Percentiles rank a stretch among this genome's conserved stretches.
Evolutionary conservation across 768 basidiomycete species (phyloP).

Genomic region (Kockovaella imperatae): DNA sequence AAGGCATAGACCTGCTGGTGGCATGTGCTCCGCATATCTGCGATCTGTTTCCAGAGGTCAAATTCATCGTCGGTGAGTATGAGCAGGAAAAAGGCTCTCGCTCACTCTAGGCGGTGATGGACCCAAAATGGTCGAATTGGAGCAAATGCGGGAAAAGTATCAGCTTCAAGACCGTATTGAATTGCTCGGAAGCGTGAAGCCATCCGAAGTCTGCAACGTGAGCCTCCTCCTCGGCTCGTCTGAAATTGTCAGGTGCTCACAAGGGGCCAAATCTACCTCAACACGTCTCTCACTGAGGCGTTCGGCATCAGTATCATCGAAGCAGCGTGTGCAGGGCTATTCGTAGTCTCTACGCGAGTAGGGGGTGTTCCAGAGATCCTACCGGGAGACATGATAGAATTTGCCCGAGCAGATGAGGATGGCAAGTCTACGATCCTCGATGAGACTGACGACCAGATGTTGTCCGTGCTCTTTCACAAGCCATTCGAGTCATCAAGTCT

Average conservation of each 20-base stretch:
- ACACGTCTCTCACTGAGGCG: constrained; percentile 89
- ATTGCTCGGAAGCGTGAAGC: constrained; percentile 71
- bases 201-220: constrained; percentile 74
- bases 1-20: constrained; percentile 91
- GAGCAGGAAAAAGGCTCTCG: constrained; percentile 46
- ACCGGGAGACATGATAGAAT: constrained; percentile 89
- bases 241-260: constrained; percentile 58
- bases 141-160: constrained; percentile 91
- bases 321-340: constrained; percentile 87
- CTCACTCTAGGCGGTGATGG: constrained; percentile 70
- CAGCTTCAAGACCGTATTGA: constrained; percentile 85
- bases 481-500: constrained; percentile 59
- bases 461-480: constrained; percentile 70
- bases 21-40: constrained; percentile 88
- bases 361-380: constrained; percentile 94
- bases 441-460: constrained; percentile 55
- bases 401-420: constrained; percentile 86
- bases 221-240: constrained; percentile 26
- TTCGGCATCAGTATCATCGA: constrained; percentile 98
- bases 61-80: constrained; percentile 61
- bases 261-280: constrained; percentile 84
- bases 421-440: constrained; percentile 51
- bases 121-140: constrained; percentile 84
- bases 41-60: constrained; percentile 70
- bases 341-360: constrained; percentile 86